Evolutionary conservation across 2,329 filamentous ascomycete genomes (phyloP), one percentile per base, ranked within the genome.

Genomic region (Shiraia bambusicola): DNA sequence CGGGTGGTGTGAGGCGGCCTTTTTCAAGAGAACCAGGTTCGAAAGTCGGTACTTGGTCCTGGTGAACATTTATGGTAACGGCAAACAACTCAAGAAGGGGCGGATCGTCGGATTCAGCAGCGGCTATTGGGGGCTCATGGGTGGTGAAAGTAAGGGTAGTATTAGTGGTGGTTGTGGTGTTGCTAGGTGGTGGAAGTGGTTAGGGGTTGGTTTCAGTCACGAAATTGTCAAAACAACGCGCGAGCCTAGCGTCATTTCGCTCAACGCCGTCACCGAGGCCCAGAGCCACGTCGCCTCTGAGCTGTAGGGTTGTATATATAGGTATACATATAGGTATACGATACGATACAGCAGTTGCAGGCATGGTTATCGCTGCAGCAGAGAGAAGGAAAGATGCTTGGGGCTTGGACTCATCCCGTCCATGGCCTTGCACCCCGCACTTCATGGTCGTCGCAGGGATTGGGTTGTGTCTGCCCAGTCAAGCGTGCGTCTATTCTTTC

Each of bases 191-290:
- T 25, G 32, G 46, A 53, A 52, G 51, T 50, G 52, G 54, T 50
- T 61, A 56, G 57, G 58, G 59, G 58, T 61, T 49, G 47, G 49
- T 56, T 59, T 54, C 50, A 54, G 44, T 45, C 45, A 51, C 51
- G 56, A 58, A 49, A 52, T 57, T 54, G 53, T 50, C 46, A 55
- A 50, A 54, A 56, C 52, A 58, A 57, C 56, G 54, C 56, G 53
- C 45, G 36, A 47, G 19, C 19, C 49, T 59, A 59, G 54, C 56
- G 56, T 42, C 41, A 43, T 34, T 34, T 31, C 47, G 41, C 44
- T 37, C 40, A 31, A 34, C 32, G 31, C 36, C 45, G 45, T 46
- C 34, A 32, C 42, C 44, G 49, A 22, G 19, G 19, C 19, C 19
- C 38, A 39, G 29, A 34, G 36, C 40, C 37, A 31, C 37, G 36